These are phyloP conservation scores for Cladosporium colombiae DNA, from an alignment of 2,329 filamentous ascomycete species.

Conservation along the genomic window DNA sequence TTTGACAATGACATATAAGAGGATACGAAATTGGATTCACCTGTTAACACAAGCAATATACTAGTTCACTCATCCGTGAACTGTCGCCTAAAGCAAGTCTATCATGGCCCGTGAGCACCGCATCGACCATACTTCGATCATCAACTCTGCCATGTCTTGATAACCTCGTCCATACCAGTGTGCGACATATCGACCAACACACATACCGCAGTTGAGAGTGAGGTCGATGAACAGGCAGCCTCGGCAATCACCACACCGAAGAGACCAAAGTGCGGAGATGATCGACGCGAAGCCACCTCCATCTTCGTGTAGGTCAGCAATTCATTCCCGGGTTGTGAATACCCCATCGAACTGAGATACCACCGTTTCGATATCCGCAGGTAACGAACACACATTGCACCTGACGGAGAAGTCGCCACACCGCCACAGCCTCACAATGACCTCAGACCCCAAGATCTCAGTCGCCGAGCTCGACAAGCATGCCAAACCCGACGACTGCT, in stretches of 20 bases:
- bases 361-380: background rate
- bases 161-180: background rate
- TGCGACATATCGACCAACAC: background rate
- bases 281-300: constrained; percentile 5
- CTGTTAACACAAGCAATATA: background rate
- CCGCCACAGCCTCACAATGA: background rate
- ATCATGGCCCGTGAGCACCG: background rate
- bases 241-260: constrained; percentile 15
- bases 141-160: background rate
- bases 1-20: background rate
- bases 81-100: background rate
- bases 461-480: constrained; percentile 38
- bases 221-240: background rate
- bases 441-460: constrained; percentile 23
- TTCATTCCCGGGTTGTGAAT: background rate
- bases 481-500: constrained; percentile 45
- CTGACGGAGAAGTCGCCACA: background rate
- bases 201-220: background rate
- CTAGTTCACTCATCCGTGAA: too few species aligned
- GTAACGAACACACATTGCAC: background rate
- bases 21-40: background rate
- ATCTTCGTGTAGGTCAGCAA: constrained; percentile 2
- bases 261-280: background rate
- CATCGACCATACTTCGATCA: too few species aligned
- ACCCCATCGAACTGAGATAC: background rate